These are phyloP conservation scores for Hypoxylon subgilvum DNA, from an alignment of 495 filamentous ascomycete species.

Conservation along the genomic window DNA sequence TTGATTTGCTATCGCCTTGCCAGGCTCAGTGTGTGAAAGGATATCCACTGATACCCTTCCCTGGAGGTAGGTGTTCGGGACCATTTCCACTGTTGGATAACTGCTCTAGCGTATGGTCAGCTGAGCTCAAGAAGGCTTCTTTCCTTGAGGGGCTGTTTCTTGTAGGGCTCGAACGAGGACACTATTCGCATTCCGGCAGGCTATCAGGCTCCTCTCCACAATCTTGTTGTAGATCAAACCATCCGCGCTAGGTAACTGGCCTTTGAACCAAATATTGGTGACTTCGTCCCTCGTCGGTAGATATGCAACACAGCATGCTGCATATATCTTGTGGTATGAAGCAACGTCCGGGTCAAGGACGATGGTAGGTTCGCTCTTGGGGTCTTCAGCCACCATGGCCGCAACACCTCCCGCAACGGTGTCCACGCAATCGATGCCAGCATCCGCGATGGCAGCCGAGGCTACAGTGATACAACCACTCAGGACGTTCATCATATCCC, in stretches of 20 bases:
- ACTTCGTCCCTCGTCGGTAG: conserved; percentile 87
- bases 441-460: conserved; percentile 93
- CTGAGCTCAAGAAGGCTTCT: conserved; percentile 31
- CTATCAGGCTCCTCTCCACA: conserved; percentile 51
- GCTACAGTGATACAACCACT: conserved; percentile 93
- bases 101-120: neutral
- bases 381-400: conserved; percentile 65
- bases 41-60: neutral
- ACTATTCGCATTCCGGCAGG: conserved; percentile 50
- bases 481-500: conserved; percentile 81
- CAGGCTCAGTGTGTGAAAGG: neutral
- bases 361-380: conserved; percentile 51
- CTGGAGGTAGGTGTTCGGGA: neutral
- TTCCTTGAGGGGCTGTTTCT: conserved; percentile 41
- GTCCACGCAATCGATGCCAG: conserved; percentile 94
- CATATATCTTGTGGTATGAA: conserved; percentile 76
- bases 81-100: neutral
- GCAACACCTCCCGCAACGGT: conserved; percentile 88
- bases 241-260: conserved; percentile 55
- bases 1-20: neutral
- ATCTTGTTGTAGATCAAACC: conserved; percentile 49
- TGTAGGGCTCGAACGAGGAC: conserved; percentile 49
- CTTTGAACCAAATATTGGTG: conserved; percentile 92
- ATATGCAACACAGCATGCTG: conserved; percentile 90
- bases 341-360: conserved; percentile 85